These are phyloP conservation scores for Pulicaria dysenterica DNA, from an alignment of 129 eudicot genomes.

Conservation along the genomic window DNA sequence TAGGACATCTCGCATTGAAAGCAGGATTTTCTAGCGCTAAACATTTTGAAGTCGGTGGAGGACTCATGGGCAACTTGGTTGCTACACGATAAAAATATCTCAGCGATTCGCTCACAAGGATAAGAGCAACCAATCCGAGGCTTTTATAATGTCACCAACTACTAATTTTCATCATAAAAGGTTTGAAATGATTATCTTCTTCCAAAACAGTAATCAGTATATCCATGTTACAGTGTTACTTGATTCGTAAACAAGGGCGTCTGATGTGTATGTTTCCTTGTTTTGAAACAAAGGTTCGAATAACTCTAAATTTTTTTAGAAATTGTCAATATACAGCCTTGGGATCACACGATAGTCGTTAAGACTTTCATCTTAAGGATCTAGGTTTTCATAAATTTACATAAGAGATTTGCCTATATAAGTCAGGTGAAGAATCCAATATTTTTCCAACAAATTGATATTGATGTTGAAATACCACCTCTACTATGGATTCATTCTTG, in stretches of 20 bases:
- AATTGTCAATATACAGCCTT: no score
- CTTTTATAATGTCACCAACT: neutral
- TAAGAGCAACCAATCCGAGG: neutral
- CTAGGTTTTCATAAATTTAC: no score
- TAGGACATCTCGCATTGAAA: conserved; percentile 71
- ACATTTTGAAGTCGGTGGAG: conserved; percentile 73
- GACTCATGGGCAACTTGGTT: conserved; percentile 92
- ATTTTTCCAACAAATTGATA: no score
- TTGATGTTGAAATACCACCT: neutral
- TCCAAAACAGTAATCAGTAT: no score
- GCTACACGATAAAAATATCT: conserved; percentile 51
- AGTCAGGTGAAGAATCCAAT: no score
- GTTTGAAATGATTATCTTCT: no score
- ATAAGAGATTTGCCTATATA: no score
- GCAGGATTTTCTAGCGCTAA: conserved; percentile 77
- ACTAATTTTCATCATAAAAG: neutral
- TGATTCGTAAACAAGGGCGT: neutral
- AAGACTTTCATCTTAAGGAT: no score
- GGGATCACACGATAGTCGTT: no score
- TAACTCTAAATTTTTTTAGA: neutral
- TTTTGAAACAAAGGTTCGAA: neutral
- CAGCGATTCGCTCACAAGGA: neutral
- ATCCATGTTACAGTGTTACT: neutral
- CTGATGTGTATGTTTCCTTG: neutral
- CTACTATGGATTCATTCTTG: neutral